Conservation (phyloP, 192 early-diverging fungal species). For the Coemansia sp. region DNA sequence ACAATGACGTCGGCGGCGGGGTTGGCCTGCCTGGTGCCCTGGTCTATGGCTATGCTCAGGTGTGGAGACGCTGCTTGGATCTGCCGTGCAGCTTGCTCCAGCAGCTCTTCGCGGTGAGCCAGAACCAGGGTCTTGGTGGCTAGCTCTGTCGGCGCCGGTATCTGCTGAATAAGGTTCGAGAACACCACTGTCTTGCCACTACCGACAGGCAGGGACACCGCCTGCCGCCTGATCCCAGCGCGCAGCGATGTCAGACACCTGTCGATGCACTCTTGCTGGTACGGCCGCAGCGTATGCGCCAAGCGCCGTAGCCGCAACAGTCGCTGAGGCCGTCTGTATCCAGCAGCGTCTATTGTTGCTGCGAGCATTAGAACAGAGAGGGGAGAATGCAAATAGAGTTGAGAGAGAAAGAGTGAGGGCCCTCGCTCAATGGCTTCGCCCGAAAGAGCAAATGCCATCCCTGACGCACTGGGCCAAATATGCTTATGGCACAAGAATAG, state of each 20-base stretch:
- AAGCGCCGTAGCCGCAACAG: background rate
- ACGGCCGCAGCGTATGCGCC: conserved; percentile 61
- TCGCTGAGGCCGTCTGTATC: background rate
- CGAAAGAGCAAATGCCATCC: background rate
- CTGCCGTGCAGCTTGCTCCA: conserved; percentile 74
- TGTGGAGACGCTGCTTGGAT: conserved; percentile 62
- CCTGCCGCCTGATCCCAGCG: conserved; percentile 67
- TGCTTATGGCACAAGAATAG: background rate
- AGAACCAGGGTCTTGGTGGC: conserved; percentile 80
- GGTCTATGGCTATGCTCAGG: conserved; percentile 64
- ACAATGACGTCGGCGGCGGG: conserved; percentile 69
- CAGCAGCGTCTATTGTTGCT: background rate
- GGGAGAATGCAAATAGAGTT: background rate
- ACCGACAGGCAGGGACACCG: conserved; percentile 78
- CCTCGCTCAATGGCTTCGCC: background rate
- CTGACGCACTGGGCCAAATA: background rate
- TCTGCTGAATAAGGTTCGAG: conserved; percentile 69
- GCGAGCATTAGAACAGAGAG: background rate
- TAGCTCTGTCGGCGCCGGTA: conserved; percentile 58
- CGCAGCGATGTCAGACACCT: conserved; percentile 55
- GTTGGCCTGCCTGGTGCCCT: conserved; percentile 60
- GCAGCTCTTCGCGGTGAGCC: conserved; percentile 86
- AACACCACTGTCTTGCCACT: conserved; percentile 92
- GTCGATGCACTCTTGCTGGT: conserved; percentile 87
- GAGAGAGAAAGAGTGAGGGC: too few relatives aligned